Conservation (phyloP, 2,329 filamentous ascomycete species). For the Fusarium nanum region DNA sequence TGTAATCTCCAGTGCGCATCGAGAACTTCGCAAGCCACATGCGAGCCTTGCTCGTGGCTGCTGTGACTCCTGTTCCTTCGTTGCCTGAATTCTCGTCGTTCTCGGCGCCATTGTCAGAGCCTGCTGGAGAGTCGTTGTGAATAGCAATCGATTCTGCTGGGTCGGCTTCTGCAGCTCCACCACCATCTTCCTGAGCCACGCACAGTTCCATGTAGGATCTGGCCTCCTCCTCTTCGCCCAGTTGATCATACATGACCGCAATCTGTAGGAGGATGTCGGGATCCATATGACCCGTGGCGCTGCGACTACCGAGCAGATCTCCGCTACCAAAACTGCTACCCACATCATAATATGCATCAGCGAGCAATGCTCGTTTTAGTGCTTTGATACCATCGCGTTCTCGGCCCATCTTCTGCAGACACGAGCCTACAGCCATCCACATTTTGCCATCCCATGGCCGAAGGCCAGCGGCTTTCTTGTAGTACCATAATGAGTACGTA, state of each 20-base stretch:
- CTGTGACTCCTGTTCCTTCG: constrained; percentile 84
- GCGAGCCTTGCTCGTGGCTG: constrained; percentile 89
- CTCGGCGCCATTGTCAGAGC: constrained; percentile 54
- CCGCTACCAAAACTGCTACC: constrained; percentile 66
- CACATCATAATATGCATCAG: constrained; percentile 85
- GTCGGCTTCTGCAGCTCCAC: constrained; percentile 56
- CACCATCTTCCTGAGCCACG: constrained; percentile 89
- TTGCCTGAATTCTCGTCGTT: constrained; percentile 50
- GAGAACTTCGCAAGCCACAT: constrained; percentile 92
- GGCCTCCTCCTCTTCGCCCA: constrained; percentile 81
- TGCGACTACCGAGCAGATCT: constrained; percentile 60
- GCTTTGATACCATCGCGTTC: constrained; percentile 93
- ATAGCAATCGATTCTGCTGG: constrained; percentile 65
- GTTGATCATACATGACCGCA: constrained; percentile 85
- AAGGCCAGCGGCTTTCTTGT: constrained; percentile 91
- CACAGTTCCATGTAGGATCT: constrained; percentile 97
- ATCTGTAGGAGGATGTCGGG: constrained; percentile 93
- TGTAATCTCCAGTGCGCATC: constrained; percentile 79
- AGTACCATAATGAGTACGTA: constrained; percentile 96
- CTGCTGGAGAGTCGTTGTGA: constrained; percentile 64
- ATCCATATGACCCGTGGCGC: constrained; percentile 74
- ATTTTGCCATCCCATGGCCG: constrained; percentile 98
- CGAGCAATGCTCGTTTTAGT: constrained; percentile 89
- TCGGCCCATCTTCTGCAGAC: constrained; percentile 88
- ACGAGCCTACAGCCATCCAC: constrained; percentile 96